Base-by-base conservation (phyloP, 768 basidiomycete species). In the Boletellus ananas region DNA sequence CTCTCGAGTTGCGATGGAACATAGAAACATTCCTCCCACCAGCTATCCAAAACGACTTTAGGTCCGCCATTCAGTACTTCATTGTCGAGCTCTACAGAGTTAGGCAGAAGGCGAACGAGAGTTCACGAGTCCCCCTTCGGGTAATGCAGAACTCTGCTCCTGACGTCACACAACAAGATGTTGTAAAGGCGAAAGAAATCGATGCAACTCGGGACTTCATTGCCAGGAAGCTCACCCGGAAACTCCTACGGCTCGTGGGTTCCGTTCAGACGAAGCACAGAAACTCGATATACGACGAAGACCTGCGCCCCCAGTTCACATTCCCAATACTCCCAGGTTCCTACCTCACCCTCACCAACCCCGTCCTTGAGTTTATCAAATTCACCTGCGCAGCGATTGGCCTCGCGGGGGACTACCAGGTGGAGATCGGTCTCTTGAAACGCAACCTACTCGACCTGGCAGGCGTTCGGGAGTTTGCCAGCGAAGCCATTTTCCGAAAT, bases 311-410 rank as follows among this genome's bases (percentile, higher is more conserved):
- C 5, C 77, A 81, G 25, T 89, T 93, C 67, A 67, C 72, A 1
- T 99, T 99, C 69, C 95, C 95, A 0, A 59, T 85, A 31, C 81
- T 92, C 11, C 94, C 95, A 2, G 96, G 96, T 12, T 85, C 90
- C 3, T 78, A 94, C 62, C 79, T 94, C 14, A 78, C 81, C 36
- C 71, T 90, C 50, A 81, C 77, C 2, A 90, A 94, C 57, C 90
- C 94, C 0, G 71, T 83, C 0, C 81, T 98, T 20, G 94, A 99
- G 67, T 85, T 95, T 53, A 73, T 90, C 72, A 99, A 98, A 67
- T 87, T 84, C 52, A 70, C 79, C 6, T 94, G 90, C 58, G 92
- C 92, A 3, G 80, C 89, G 1, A 85, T 95, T 59, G 76, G 74
- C 0, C 77, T 97, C 14, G 83, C 87, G 12, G 83, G 77, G 59